Conservation (phyloP, 73 alveolate genomes). For the Uronychia setigera region DNA sequence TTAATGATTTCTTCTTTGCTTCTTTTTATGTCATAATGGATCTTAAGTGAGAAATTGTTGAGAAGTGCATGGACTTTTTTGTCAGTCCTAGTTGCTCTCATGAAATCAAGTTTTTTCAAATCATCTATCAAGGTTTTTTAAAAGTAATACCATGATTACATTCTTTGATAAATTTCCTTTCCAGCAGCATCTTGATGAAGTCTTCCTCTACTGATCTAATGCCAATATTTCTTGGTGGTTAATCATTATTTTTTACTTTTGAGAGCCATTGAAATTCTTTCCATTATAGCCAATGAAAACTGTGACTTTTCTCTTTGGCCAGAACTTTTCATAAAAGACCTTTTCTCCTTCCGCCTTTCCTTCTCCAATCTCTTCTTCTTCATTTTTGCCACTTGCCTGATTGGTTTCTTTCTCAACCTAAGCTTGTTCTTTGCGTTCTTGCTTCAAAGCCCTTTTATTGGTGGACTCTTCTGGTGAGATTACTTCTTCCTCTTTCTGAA, state of each 20-base stretch:
- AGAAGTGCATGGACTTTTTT: slow-evolving; percentile 81
- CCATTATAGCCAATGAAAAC: slow-evolving; percentile 29
- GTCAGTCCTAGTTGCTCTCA: slow-evolving; percentile 85
- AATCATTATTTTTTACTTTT: slow-evolving; percentile 8
- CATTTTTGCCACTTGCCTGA: neutral
- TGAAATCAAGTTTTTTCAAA: slow-evolving; percentile 70
- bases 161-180: slow-evolving; percentile 48
- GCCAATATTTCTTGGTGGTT: slow-evolving; percentile 52
- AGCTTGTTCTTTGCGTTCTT: no score
- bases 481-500: no score
- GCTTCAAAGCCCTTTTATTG: no score
- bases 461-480: no score
- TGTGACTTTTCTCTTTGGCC: neutral
- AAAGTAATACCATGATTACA: slow-evolving; percentile 51
- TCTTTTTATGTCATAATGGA: slow-evolving; percentile 58
- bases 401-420: no score
- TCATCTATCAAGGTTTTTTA: slow-evolving; percentile 24
- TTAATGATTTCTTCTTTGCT: slow-evolving; percentile 66
- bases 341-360: neutral
- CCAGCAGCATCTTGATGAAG: slow-evolving; percentile 60
- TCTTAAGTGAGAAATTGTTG: slow-evolving; percentile 72
- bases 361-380: neutral
- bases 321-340: neutral
- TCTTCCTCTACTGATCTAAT: slow-evolving; percentile 74
- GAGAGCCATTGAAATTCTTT: slow-evolving; percentile 21